Evolutionary conservation across 345 rosid species (phyloP).

Genomic region (Aegle marmelos): DNA sequence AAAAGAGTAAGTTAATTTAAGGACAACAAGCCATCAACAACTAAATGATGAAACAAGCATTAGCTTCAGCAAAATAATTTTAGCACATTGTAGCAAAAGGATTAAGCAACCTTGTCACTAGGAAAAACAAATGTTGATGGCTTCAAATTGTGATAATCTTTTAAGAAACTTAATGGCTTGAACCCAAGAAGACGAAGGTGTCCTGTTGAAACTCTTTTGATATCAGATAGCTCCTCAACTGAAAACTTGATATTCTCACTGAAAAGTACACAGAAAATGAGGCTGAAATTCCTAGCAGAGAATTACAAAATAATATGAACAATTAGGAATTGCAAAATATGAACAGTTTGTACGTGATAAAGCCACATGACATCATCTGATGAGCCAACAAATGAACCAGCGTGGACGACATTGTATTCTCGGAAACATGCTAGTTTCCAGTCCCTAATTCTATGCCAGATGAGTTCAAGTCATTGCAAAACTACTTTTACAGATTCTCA

Average conservation of each 20-base stretch:
- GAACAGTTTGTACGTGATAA: background rate
- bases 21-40: background rate
- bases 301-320: background rate
- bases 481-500: background rate
- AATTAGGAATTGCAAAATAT: background rate
- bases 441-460: background rate
- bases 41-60: background rate
- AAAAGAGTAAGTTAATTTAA: background rate
- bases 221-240: constrained; percentile 58
- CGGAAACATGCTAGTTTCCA: background rate
- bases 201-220: constrained; percentile 70
- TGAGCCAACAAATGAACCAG: background rate
- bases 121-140: constrained; percentile 94
- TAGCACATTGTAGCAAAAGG: constrained; percentile 6
- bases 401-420: background rate
- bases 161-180: constrained; percentile 87
- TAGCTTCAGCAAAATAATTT: background rate
- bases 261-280: constrained; percentile 16
- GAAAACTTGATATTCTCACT: constrained; percentile 68
- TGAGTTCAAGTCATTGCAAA: background rate
- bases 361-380: background rate
- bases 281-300: constrained; percentile 12
- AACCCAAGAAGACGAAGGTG: constrained; percentile 82
- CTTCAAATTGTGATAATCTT: constrained; percentile 89
- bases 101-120: constrained; percentile 65